Evolutionary conservation across 306 rosid species (phyloP), one percentile per base, ranked within the genome.

Genomic region (Cicer judaicum): DNA sequence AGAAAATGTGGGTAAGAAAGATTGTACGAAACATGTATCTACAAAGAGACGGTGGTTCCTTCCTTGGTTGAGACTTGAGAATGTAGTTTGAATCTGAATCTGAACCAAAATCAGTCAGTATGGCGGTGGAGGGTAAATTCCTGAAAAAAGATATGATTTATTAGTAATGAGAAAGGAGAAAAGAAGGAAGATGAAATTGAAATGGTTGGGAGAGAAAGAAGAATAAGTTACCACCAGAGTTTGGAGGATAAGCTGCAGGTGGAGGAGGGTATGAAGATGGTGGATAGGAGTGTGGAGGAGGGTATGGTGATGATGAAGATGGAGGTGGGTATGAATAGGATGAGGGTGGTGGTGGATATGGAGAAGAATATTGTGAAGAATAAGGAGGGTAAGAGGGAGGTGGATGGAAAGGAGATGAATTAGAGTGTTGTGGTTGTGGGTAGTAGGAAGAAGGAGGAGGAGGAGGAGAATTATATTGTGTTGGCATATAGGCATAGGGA

Each of bases 91-190:
- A 3, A 70, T 76, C 41, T 48, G 10, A 24, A 29, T 29, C 21
- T 64, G 70, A 29, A 70, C 71, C 42, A 41, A 7, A 66, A 44
- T 48, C 13, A 62, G 59, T 93, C 85, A 89, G 60, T 90, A 89
- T 9, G 84, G 95, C 6, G 82, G 92, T 19, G 92, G 94, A 73
- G 95, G 95, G 82, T 87, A 90, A 2, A 48, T 29, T 80, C 98
- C 96, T 19, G 85, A 78, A 53, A 66, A 47, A 78, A 80, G 36
- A 68, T 84, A 38, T 74, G 85, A 73, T 84, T 29, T 29, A 29
- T 29, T 29, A 29, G 80, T 82, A 78, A 76, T 39, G 43, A 34
- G 18, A 76, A 64, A 70, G 14, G 52, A 66, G 40, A 76, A 8
- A 50, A 47, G 4, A 49, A 46, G 1, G 14, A 70, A 1, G 6